Conservation (phyloP, 2,329 filamentous ascomycete genomes). For the Scedosporium dehoogii region DNA sequence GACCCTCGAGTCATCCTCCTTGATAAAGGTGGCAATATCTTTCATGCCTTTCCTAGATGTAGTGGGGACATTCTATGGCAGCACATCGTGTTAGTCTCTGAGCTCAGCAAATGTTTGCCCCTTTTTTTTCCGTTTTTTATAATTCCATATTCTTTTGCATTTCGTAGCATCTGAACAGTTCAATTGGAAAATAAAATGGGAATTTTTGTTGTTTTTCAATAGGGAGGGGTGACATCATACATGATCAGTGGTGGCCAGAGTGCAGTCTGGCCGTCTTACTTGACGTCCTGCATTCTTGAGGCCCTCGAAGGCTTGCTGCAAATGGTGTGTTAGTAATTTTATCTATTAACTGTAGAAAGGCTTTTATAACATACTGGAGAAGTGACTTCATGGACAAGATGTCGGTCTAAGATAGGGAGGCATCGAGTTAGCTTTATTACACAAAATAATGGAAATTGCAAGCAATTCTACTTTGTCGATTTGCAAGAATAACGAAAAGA, state of each 20-base stretch:
- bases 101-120: neutral
- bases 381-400: conserved; percentile 97
- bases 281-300: conserved; percentile 78
- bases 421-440: neutral
- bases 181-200: neutral
- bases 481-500: neutral
- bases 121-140: no score
- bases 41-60: conserved; percentile 85
- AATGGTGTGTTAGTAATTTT: conserved; percentile 12
- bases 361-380: conserved; percentile 58
- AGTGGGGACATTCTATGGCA: conserved; percentile 77
- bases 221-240: conserved; percentile 40
- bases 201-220: neutral
- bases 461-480: neutral
- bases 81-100: conserved; percentile 3
- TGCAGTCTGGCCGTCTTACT: conserved; percentile 92
- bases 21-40: conserved; percentile 86
- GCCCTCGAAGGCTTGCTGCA: conserved; percentile 91
- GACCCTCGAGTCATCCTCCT: conserved; percentile 84
- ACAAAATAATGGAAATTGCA: neutral
- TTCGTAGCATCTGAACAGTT: neutral
- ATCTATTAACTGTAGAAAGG: neutral
- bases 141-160: no score
- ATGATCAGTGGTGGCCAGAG: conserved; percentile 91
- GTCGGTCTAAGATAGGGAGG: conserved; percentile 52